Base-by-base conservation (phyloP, 2,329 filamentous ascomycete genomes). In the Pyrenophora tritici-repentis region DNA sequence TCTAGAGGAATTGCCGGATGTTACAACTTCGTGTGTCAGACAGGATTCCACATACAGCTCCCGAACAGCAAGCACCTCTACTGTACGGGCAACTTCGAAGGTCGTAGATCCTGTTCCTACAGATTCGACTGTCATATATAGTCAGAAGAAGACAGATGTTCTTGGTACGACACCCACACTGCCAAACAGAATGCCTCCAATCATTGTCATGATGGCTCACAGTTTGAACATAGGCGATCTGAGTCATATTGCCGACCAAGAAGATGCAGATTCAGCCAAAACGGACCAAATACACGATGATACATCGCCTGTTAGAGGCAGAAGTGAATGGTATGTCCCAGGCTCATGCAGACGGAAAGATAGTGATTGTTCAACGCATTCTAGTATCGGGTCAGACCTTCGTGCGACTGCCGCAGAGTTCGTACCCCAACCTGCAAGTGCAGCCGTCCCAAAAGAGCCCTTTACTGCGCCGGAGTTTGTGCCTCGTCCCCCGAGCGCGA, bases 331-430 rank as follows among this genome's bases (percentile, higher is more conserved):
- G 26, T 50, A 53, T 41, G 32, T 42, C 6, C 45, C 58, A 4
- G 39, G 14, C 17, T 14, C 17, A 1, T 44, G 42, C 5, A 38
- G 33, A 9, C 43, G 61, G n/a, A 38, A 39, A 8, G 17, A 38
- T 12, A 62, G 58, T 41, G 49, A 57, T 24, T 14, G 40, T 16
- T 66, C 61, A n/a, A 41, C 44, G 13, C 53, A 51, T 16, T 62
- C 61, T 20, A 63, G 49, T 47, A 29, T 43, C 18, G 26, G 47
- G 8, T 70, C 68, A 0, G 61, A 65, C 17, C 54, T 73, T 16
- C 64, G 70, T 29, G 59, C 70, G 10, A 72, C 67, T 29, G 70
- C 69, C 3, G 50, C 60, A 6, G 66, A 63, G 14, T 73, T 73
- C 22, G 49, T 71, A 31, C 70, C 70, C 29, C 50, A 54, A 8